Base-by-base conservation (phyloP, 148 eudicot species). In the Fagopyrum tataricum region DNA sequence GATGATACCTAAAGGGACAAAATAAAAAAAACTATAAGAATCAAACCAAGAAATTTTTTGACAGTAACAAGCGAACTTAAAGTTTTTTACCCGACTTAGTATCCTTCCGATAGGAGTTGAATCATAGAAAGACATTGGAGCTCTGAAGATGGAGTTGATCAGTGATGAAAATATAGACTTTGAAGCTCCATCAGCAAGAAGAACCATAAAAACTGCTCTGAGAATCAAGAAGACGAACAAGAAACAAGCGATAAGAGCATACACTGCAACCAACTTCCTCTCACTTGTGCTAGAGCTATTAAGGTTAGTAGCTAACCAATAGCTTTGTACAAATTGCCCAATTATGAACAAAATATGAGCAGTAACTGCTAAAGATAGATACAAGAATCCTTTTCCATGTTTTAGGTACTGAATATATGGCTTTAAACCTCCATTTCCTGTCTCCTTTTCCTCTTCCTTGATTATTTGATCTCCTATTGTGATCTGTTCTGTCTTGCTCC, bases 341-440 rank as follows among this genome's bases (percentile, higher is more conserved):
- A 81, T 24, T 17, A 79, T 55, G 52, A 73, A 84, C 20, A 74
- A 47, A 43, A 77, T 55, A 46, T 88, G 92, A 42, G 78, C 74
- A 7, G 73, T 23, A 26, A 76, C 55, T 44, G 88, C 80, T 51
- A 84, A 8, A 53, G 82, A 73, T 61, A 82, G 72, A 70, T 76
- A 83, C 44, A 86, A 76, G 79, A 69, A 79, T 49, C 91, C 86
- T 73, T 76, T 81, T 67, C 76, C 82, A 55, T 86, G 83, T 23
- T 76, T 79, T 46, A 90, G 68, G 74, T 90, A 90, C 51, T 85
- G 82, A 7, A 79, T n/a, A 72, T 87, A 90, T 7, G 91, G 90
- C 74, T 78, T 84, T 17, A 78, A 67, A 49, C 90, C 88, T 15
- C 47, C 82, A 70, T 83, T 79, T 73, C 96, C 96, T 20, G 52